Conservation (phyloP, 164 flowering plant species). For the Umbellularia californica region DNA sequence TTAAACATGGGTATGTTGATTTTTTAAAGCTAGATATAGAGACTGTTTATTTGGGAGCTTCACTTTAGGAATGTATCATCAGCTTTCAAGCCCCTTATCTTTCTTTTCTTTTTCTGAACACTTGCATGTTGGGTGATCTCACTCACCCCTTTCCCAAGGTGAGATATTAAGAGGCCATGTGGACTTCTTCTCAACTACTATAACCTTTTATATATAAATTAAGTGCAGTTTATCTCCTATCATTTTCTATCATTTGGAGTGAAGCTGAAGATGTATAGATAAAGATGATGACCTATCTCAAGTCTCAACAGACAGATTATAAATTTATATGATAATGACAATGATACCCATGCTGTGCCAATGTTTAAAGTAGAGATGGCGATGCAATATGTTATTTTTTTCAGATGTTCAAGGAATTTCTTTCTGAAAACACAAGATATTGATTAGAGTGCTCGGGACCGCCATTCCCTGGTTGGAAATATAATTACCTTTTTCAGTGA, state of each 20-base stretch:
- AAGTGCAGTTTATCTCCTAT: background rate
- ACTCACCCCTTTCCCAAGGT: slow-evolving; percentile 1
- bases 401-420: background rate
- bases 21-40: background rate
- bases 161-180: background rate
- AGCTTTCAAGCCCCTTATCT: background rate
- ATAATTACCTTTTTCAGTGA: no score
- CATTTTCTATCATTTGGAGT: slow-evolving; percentile 4
- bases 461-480: background rate
- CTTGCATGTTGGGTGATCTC: slow-evolving; percentile 4
- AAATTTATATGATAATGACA: background rate
- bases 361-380: background rate
- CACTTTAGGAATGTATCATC: background rate
- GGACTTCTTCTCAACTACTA: background rate
- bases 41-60: background rate
- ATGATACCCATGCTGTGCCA: background rate
- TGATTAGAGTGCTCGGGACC: no score
- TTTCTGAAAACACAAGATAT: no score
- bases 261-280: background rate
- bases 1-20: background rate
- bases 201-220: slow-evolving; percentile 4
- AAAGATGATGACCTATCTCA: background rate
- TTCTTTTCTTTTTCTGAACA: background rate
- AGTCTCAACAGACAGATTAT: background rate
- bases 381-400: background rate